Evolutionary conservation across 2,329 filamentous ascomycete genomes (phyloP).

Genomic region (Daldinia sp.): DNA sequence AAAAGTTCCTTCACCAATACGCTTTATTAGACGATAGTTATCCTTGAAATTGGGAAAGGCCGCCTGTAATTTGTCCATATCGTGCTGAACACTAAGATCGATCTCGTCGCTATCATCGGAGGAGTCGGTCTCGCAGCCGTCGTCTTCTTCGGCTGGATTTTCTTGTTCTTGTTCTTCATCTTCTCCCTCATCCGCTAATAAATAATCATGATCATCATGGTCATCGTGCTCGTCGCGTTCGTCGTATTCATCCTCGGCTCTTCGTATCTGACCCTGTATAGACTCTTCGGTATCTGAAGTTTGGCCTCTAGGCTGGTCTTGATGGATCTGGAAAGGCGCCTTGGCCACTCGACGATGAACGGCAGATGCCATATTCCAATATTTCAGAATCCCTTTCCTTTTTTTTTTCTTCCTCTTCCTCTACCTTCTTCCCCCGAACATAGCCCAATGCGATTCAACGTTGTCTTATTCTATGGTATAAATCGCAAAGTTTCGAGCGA

Average conservation of each 20-base stretch:
- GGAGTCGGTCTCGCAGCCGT: conserved; percentile 53
- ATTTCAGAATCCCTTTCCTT: background rate
- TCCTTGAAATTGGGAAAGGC: conserved; percentile 87
- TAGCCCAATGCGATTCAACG: conserved; percentile 4
- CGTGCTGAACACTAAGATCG: conserved; percentile 78
- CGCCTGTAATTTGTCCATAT: conserved; percentile 87
- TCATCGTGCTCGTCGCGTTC: conserved; percentile 49
- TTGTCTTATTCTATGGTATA: conserved; percentile 11
- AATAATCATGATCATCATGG: conserved; percentile 27
- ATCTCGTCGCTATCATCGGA: conserved; percentile 65
- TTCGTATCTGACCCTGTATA: conserved; percentile 46
- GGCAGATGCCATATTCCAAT: conserved; percentile 45
- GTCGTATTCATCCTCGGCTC: conserved; percentile 49
- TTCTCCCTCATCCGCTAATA: conserved; percentile 47
- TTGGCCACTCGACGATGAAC: conserved; percentile 48
- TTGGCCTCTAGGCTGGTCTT: conserved; percentile 50
- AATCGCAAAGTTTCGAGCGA: conserved; percentile 7
- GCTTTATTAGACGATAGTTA: conserved; percentile 90
- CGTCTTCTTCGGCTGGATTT: conserved; percentile 55
- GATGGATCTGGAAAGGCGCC: conserved; percentile 54
- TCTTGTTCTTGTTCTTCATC: conserved; percentile 52
- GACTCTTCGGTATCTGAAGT: conserved; percentile 49
- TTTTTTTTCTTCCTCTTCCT: background rate
- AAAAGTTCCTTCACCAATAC: conserved; percentile 98
- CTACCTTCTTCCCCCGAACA: conserved; percentile 1